Base-by-base conservation (phyloP, 2,329 filamentous ascomycete species). In the Pyrenochaeta sp. region DNA sequence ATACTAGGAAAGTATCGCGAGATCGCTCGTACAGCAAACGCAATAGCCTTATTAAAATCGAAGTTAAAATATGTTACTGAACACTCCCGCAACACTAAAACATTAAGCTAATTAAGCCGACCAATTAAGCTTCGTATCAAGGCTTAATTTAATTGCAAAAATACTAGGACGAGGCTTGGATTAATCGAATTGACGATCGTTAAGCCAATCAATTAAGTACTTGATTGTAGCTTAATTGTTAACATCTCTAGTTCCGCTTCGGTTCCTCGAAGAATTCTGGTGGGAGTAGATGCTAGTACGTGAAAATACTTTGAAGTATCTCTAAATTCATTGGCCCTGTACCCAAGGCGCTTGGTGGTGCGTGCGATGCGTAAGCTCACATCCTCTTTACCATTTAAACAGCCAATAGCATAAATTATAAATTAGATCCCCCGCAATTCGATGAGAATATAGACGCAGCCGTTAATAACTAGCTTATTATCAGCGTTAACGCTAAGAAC, bases 291-390 rank as follows among this genome's bases (percentile, higher is more conserved):
- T 52, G 44, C 42, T 53, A 56, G 48, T 32, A 53, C 49, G 43
- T 56, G 36, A 56, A 56, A 48, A 56, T 56, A 56, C 43, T 53
- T 47, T 52, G 40, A 54, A 40, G 47, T 54, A 54, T 51, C 47
- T 51, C 40, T 30, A 40, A 51, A 54, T 37, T 54, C 33, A 27
- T 54, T 23, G 35, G 51, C 47, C 45, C 51, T 30, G 36, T 54
- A 54, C 51, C 47, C 31, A 51, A 51, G 47, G 47, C 47, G 39
- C 46, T 54, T 54, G 15, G 47, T 54, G 36, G 51, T 54, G 23
- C 47, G 39, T 51, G 27, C 51, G 51, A 51, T 54, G 40, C 40
- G 47, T 21, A 54, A 39, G 47, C 49, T 41, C 30, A 56, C 37
- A 51, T 56, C 49, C 52, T 56, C 52, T 56, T 56, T 56, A 21